Evolutionary conservation across 2,329 filamentous ascomycete species (phyloP), one percentile per base, ranked within the genome.

Genomic region (Aspergillus puulaauensis): DNA sequence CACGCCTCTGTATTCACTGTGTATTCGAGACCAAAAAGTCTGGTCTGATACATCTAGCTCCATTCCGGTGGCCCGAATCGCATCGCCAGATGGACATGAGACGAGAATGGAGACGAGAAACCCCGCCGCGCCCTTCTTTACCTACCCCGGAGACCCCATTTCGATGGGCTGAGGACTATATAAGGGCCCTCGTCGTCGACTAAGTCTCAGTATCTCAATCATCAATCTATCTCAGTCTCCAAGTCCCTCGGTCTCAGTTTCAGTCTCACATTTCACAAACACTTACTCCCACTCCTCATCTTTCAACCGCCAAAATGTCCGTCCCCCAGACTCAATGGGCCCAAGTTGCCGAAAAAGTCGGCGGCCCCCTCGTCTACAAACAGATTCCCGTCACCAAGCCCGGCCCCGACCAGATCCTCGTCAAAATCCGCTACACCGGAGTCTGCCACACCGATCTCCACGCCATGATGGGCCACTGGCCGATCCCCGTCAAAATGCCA

Each of bases 321-420:
- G 84, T 97, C 70, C 93, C 93, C 59, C 84, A 82, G 50, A 87
- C 87, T 77, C 93, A 98, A 82, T 96, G 89, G 91, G 93, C 93
- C 51, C 90, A 95, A 78, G 90, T 98, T 67, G 82, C 95, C 68
- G 90, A 96, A 77, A 85, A 91, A 81, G 87, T 83, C 57, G 91
- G 90, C 66, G 88, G 87, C 56, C 85, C 88, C 81, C 80, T 73
- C 15, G 65, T 71, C 47, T 76, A 74, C 71, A 77, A 76, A 61
- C 68, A 75, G 78, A 56, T 60, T 19, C 54, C 58, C n/a, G 58
- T 60, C 23, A 51, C 51, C 9, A 54, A n/a, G 6, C 58, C 58
- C 4, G 58, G 54, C 4, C 50, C 54, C 5, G 59, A 58, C 55
- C 48, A 61, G 19, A 48, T 61, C 43, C 44, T 61, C 27, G 59